These are phyloP conservation scores for Parastagonospora nodorum DNA, from an alignment of 2,329 filamentous ascomycete species.

Conservation along the genomic window DNA sequence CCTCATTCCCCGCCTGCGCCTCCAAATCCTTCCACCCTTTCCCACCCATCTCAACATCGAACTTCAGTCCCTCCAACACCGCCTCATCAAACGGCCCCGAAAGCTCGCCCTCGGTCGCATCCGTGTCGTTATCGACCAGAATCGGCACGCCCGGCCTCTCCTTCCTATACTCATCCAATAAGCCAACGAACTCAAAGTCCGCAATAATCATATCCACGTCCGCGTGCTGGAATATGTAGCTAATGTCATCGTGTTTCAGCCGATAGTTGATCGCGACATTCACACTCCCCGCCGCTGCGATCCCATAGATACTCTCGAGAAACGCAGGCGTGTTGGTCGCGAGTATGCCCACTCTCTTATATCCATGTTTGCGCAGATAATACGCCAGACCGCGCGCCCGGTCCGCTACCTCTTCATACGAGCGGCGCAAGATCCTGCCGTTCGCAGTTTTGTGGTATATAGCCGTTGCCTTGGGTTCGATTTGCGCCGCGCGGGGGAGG, in stretches of 20 bases:
- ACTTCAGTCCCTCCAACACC: slow-evolving; percentile 76
- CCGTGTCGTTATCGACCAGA: slow-evolving; percentile 84
- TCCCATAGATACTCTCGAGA: slow-evolving; percentile 85
- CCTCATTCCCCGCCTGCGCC: slow-evolving; percentile 73
- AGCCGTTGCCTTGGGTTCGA: slow-evolving; percentile 81
- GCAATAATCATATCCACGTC: slow-evolving; percentile 88
- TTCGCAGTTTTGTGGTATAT: slow-evolving; percentile 86
- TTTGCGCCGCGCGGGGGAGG: slow-evolving; percentile 79
- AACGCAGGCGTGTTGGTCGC: slow-evolving; percentile 94
- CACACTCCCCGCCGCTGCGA: slow-evolving; percentile 79
- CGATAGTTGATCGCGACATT: slow-evolving; percentile 76
- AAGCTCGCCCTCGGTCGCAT: slow-evolving; percentile 73
- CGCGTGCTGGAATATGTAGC: slow-evolving; percentile 86
- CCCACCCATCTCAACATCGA: slow-evolving; percentile 68
- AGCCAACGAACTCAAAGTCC: slow-evolving; percentile 75
- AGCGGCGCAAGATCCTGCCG: slow-evolving; percentile 72
- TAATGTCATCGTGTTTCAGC: slow-evolving; percentile 81
- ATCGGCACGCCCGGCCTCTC: slow-evolving; percentile 68
- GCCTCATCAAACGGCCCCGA: slow-evolving; percentile 83
- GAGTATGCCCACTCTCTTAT: slow-evolving; percentile 81
- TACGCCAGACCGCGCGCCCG: slow-evolving; percentile 87
- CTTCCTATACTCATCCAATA: slow-evolving; percentile 70
- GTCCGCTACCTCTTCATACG: slow-evolving; percentile 82
- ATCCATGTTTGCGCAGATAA: slow-evolving; percentile 75
- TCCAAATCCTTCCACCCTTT: slow-evolving; percentile 80